A percentile compares a stretch with the other conserved stretches of the same genome.
These are phyloP conservation scores for Pseudohalonectria lignicola DNA, from an alignment of 2,329 filamentous ascomycete species.

Conservation along the genomic window DNA sequence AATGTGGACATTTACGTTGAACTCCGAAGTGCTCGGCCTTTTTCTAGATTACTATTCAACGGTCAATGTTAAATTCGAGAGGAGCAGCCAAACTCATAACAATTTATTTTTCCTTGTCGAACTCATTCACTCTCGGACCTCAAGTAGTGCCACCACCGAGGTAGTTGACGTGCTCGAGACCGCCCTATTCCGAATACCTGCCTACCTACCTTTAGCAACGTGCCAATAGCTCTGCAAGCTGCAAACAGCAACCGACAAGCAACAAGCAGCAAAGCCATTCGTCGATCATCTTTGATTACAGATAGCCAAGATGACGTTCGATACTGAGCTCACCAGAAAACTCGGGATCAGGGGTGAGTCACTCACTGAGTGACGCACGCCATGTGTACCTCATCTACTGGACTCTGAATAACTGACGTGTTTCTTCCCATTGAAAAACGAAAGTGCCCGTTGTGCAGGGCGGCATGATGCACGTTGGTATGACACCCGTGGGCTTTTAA, in stretches of 20 bases:
- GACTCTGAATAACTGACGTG: too few relatives aligned
- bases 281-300: too few relatives aligned
- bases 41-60: too few relatives aligned
- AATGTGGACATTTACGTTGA: too few relatives aligned
- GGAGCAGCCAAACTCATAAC: too few relatives aligned
- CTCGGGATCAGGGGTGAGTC: slow-evolving; percentile 37
- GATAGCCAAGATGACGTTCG: slow-evolving; percentile 37
- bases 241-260: neutral
- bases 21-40: too few relatives aligned
- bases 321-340: slow-evolving; percentile 45
- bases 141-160: too few relatives aligned
- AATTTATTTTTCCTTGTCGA: too few relatives aligned
- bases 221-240: too few relatives aligned
- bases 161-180: too few relatives aligned
- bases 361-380: neutral
- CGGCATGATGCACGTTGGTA: slow-evolving; percentile 48
- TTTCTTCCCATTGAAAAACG: slow-evolving; percentile 19
- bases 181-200: neutral
- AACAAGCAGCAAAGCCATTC: neutral
- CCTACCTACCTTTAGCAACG: neutral
- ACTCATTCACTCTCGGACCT: too few relatives aligned
- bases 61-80: too few relatives aligned
- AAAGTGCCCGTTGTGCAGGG: slow-evolving; percentile 72
- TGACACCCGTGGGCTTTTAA: slow-evolving; percentile 1
- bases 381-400: neutral